Evolutionary conservation across 1,284 basidiomycete genomes (phyloP).

Genomic region (Papiliotrema terrestris): DNA sequence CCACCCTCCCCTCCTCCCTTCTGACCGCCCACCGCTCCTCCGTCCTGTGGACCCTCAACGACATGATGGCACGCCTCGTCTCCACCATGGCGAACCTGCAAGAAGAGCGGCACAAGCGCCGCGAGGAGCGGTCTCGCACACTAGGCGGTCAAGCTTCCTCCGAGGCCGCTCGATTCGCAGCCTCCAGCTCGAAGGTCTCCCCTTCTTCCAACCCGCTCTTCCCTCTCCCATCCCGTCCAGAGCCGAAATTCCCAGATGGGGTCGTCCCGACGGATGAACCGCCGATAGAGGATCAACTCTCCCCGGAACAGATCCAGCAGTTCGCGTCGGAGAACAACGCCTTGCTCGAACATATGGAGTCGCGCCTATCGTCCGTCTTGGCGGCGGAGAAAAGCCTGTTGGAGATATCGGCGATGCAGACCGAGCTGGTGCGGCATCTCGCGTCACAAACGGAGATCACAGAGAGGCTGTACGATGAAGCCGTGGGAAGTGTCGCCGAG

Average conservation of each 20-base stretch:
- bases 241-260: not conserved
- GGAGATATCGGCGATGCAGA: conserved; percentile 57
- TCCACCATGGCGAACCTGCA: conserved; percentile 52
- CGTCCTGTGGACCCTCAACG: conserved; percentile 53
- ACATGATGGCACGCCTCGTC: conserved; percentile 49
- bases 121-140: conserved; percentile 39
- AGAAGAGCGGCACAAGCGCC: conserved; percentile 50
- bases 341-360: conserved; percentile 53
- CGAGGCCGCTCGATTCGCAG: conserved; percentile 18
- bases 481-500: conserved; percentile 53
- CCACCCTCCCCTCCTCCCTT: conserved; percentile 34
- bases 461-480: conserved; percentile 54
- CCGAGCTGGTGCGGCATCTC: conserved; percentile 55
- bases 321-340: conserved; percentile 55
- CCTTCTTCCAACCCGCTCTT: not conserved
- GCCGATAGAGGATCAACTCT: conserved; percentile 40
- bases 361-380: conserved; percentile 52
- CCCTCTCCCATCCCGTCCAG: not conserved
- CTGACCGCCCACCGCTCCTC: conserved; percentile 52
- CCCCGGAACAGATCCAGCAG: conserved; percentile 53
- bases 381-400: conserved; percentile 54
- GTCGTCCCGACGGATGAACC: conserved; percentile 29
- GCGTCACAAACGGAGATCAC: conserved; percentile 56
- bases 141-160: conserved; percentile 37
- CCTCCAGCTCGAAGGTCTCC: not conserved